Conservation (phyloP, 2,329 filamentous ascomycete genomes). For the Pseudocercospora fuligena region DNA sequence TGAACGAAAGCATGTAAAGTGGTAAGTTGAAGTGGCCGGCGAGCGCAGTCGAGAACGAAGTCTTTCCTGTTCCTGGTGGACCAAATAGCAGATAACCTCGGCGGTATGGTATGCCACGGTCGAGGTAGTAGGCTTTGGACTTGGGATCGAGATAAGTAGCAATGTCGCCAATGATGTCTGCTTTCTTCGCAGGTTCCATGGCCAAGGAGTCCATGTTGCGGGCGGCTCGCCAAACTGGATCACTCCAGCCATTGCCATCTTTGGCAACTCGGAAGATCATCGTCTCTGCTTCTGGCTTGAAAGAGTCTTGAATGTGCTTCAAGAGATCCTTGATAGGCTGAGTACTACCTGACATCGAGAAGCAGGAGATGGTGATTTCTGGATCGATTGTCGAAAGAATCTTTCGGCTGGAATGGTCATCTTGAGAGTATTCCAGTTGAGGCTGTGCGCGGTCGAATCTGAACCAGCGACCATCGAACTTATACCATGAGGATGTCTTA, state of each 20-base stretch:
- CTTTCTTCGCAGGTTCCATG: conserved; percentile 68
- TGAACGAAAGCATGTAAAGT: conserved; percentile 95
- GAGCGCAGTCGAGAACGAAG: conserved; percentile 90
- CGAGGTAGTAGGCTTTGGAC: conserved; percentile 79
- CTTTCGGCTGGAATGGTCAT: neutral
- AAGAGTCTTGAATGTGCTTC: conserved; percentile 53
- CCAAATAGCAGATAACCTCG: conserved; percentile 89
- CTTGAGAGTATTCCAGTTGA: neutral
- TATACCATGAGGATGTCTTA: neutral
- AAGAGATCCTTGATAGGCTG: conserved; percentile 46
- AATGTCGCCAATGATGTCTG: conserved; percentile 68
- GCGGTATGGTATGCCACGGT: conserved; percentile 94
- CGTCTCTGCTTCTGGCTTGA: conserved; percentile 32
- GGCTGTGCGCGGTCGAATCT: neutral
- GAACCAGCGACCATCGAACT: neutral
- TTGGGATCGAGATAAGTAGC: conserved; percentile 74
- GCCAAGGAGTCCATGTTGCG: conserved; percentile 76
- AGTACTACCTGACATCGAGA: conserved; percentile 34
- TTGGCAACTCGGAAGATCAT: conserved; percentile 26
- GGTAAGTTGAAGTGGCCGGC: conserved; percentile 96
- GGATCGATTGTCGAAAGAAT: conserved; percentile 10
- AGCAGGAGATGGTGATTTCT: conserved; percentile 29
- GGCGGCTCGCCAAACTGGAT: conserved; percentile 59
- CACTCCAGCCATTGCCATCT: conserved; percentile 41
- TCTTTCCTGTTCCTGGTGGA: conserved; percentile 95